phyloP scores from a whole-genome alignment of 1,284 basidiomycete species.

The Pholiota adiposa region DNA sequence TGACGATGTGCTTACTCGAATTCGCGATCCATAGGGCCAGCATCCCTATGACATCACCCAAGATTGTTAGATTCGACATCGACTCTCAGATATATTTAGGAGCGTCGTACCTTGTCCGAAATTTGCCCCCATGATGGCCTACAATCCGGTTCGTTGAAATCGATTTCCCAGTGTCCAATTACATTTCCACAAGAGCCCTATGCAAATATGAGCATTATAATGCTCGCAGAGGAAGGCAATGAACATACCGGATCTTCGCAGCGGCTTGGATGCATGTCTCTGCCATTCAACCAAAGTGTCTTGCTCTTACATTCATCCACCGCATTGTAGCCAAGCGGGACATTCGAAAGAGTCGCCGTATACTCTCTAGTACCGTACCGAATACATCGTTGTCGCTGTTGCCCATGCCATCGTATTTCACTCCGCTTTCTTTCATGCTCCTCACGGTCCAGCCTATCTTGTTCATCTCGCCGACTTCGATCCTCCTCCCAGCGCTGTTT shows the following conservation, averaged over 20 bases:
- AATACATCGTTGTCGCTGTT: conserved; percentile 12
- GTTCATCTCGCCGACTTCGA: neutral
- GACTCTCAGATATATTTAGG: no score
- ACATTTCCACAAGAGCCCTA: conserved; percentile 20
- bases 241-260: conserved; percentile 18
- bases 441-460: neutral
- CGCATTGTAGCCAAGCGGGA: conserved; percentile 18
- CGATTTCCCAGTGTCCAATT: conserved; percentile 21
- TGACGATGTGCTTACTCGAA: conserved; percentile 5
- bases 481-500: neutral
- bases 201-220: no score
- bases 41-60: no score
- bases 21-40: neutral
- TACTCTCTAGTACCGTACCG: conserved; percentile 23
- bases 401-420: conserved; percentile 16
- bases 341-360: conserved; percentile 17
- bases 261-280: conserved; percentile 10
- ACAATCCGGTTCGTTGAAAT: conserved; percentile 21
- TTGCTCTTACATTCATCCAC: conserved; percentile 20
- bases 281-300: conserved; percentile 18
- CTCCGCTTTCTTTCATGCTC: conserved; percentile 10
- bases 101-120: conserved; percentile 18
- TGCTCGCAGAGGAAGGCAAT: no score
- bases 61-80: no score
- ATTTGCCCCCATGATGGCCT: conserved; percentile 15